phyloP scores from a whole-genome alignment of 2,329 filamentous ascomycete genomes.

The Trichoderma sp. region DNA sequence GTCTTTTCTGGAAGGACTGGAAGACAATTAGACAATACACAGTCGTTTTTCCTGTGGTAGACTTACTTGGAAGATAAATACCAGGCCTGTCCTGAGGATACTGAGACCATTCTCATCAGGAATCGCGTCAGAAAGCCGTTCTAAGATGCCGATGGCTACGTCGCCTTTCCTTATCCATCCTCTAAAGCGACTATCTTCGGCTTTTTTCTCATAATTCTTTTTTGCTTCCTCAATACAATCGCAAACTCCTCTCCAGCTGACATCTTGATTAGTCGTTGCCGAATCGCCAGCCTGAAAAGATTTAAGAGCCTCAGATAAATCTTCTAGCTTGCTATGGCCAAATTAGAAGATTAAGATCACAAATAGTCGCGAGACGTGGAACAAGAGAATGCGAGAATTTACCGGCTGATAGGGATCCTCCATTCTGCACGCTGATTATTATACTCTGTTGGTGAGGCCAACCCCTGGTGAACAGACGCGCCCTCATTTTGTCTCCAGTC shows the following conservation, averaged over 20 bases:
- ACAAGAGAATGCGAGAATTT: neutral
- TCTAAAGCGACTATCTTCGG: conserved; percentile 1
- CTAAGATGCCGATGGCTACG: neutral
- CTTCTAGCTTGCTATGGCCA: neutral
- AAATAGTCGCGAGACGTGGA: neutral
- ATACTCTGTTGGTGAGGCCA: conserved; percentile 11
- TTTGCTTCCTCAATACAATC: neutral
- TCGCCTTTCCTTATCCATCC: conserved; percentile 11
- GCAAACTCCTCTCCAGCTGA: conserved; percentile 7
- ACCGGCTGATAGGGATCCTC: conserved; percentile 10
- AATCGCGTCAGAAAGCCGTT: conserved; percentile 5
- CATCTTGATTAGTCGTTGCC: neutral
- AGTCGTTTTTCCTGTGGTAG: too few species aligned
- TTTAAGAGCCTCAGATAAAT: neutral
- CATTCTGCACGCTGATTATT: conserved; percentile 13
- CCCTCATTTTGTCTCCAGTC: conserved; percentile 11
- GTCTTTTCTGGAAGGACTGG: neutral
- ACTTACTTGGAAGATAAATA: neutral
- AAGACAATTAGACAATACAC: neutral
- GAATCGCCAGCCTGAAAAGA: neutral
- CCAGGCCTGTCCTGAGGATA: neutral
- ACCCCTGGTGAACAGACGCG: neutral
- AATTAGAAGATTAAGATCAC: neutral
- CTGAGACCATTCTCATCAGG: conserved; percentile 10
- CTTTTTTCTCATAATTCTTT: neutral